Evolutionary conservation across 352 stramenopile genomes (phyloP), one percentile per base, ranked within the genome.

Genomic region (Phytophthora constricta): DNA sequence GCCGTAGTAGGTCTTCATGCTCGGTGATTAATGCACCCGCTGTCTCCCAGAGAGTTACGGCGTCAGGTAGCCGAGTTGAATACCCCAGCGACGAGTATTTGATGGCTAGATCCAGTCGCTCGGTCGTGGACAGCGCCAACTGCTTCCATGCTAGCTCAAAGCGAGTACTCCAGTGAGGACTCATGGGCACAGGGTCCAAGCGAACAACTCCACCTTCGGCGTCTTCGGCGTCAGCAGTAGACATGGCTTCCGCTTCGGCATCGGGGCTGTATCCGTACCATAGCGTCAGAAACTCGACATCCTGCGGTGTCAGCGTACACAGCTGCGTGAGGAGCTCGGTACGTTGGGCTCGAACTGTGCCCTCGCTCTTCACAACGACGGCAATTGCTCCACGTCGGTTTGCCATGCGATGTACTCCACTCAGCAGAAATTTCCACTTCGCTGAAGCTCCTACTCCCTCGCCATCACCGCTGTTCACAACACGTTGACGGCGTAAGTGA

Each of bases 131-230:
- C 56, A 93, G 70, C 31, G 77, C 61, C 22, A 93, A 65, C n/a
- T 87, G 81, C 27, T 84, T 80, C 86, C 86, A 93, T 7, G 85
- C 82, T 0, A 70, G 59, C 52, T 93, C 86, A 43, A 93, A 92
- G 17, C 83, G 79, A 22, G 69, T 65, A 41, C 86, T 93, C 47
- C 87, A 72, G 5, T 76, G 73, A 0, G 86, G 82, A 27, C 60
- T 67, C 76, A 93, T 90, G 5, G 86, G 61, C 19, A 93, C 71
- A 1, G 86, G 86, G 31, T 92, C 85, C 34, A 91, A 80, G 50
- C 22, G 55, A 28, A 23, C 25, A 19, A n/a, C 48, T 37, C 52
- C 54, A 33, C 23, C 27, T 65, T 65, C 59, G 28, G n/a, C 43
- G 42, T 68, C 58, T 37, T 34, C 54, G 14, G 33, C 7, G 7